Base-by-base conservation (phyloP, 306 rosid species). In the Vigna trinervia region DNA sequence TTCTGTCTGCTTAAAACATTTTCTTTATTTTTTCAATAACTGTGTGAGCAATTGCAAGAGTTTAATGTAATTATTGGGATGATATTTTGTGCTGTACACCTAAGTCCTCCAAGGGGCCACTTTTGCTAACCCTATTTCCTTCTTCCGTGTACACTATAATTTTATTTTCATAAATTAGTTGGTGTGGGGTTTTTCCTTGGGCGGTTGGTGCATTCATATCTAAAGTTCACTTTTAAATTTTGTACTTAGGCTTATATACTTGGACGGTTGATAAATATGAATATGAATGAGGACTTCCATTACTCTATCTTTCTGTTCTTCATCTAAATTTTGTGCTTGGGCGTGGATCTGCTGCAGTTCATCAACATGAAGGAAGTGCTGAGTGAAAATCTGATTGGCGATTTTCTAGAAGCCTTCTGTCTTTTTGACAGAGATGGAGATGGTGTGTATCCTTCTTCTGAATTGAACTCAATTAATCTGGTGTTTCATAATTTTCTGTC, bases 341-440 rank as follows among this genome's bases (percentile, higher is more conserved):
- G 52, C 2, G 48, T 36, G 9, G 12, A 36, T 63, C 11, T 38
- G 36, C 19, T 11, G 36, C 36, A 19, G 12, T 20, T 39, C 19
- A 13, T 26, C 11, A 45, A 12, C 50, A 80, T 77, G 78, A 83
- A 32, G 57, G 87, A 85, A 17, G 70, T 74, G 30, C 69, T 85
- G 30, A 67, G 82, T 51, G 83, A 86, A 84, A 82, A 86, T 54
- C 88, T 84, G 73, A 77, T 86, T 77, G 75, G 76, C 43, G 92
- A 89, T 34, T 91, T 89, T 77, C 78, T 83, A 59, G 92, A 91
- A 86, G 96, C 88, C 36, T 89, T 91, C 54, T 81, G 83, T 61
- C 86, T 89, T 36, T 70, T 91, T 26, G 96, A 91, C 79, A 87
- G 62, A 77, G 89, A 91, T 71, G 88, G 90, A 77, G 93, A 91